Percentiles rank a stretch among this genome's conserved stretches.
These are phyloP conservation scores for Pelargonium exstipulatum DNA, from an alignment of 441 rosid species.

Conservation along the genomic window DNA sequence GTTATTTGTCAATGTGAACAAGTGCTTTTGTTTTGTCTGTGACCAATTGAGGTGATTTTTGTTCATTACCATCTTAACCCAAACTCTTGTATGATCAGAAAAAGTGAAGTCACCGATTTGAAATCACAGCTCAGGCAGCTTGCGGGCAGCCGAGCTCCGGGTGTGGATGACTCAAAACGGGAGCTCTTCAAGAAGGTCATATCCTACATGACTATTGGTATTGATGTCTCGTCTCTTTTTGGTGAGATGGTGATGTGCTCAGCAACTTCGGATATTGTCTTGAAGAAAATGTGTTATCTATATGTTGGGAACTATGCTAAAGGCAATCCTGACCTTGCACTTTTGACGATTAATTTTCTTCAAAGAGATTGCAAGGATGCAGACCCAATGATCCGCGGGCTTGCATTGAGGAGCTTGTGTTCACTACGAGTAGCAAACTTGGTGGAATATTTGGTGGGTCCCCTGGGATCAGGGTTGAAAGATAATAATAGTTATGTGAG, in stretches of 20 bases:
- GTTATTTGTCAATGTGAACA: background rate
- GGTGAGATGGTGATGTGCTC: conserved; percentile 99
- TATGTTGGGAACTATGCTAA: conserved; percentile 96
- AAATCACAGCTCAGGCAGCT: conserved; percentile 89
- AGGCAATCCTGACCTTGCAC: conserved; percentile 88
- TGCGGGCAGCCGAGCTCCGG: conserved; percentile 92
- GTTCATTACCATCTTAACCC: conserved; percentile 13
- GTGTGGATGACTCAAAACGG: conserved; percentile 89
- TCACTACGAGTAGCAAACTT: conserved; percentile 75
- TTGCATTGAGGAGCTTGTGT: conserved; percentile 80
- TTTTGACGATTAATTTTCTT: conserved; percentile 84
- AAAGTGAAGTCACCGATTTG: conserved; percentile 87
- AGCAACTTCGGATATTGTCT: conserved; percentile 85
- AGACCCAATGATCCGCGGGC: conserved; percentile 95
- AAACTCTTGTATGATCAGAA: conserved; percentile 34
- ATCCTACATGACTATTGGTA: conserved; percentile 87
- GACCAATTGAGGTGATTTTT: conserved; percentile 13
- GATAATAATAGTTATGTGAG: conserved; percentile 84
- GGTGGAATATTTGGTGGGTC: conserved; percentile 93
- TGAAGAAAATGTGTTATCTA: conserved; percentile 98
- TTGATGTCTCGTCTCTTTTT: conserved; percentile 87
- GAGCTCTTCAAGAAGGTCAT: conserved; percentile 93
- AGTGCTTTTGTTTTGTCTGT: background rate
- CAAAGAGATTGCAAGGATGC: conserved; percentile 96
- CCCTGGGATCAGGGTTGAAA: conserved; percentile 71